A percentile compares a stretch with the other conserved stretches of the same genome.
phyloP scores from a whole-genome alignment of 257 asterid species.

The Solanum clarkiae region DNA sequence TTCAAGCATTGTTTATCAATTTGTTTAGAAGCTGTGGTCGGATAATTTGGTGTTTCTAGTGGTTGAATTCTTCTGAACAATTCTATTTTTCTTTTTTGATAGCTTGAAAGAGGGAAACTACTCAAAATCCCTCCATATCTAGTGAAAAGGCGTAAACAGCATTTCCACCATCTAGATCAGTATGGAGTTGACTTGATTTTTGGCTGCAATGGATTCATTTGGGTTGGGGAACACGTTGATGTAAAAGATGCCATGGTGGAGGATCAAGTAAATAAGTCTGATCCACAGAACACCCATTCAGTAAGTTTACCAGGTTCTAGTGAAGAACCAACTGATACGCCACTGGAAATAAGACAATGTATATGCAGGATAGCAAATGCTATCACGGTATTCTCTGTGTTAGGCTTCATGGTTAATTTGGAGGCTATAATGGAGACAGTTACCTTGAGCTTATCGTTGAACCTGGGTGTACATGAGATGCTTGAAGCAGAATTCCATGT shows the following conservation, averaged over 20 bases:
- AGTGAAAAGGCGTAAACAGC: constrained; percentile 84
- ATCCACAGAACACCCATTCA: constrained; percentile 16
- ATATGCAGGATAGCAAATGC: constrained; percentile 85
- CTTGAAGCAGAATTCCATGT: constrained; percentile 83
- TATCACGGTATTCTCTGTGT: constrained; percentile 49
- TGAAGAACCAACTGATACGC: constrained; percentile 37
- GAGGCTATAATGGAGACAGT: constrained; percentile 47
- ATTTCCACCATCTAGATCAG: constrained; percentile 68
- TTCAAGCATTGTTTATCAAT: neutral
- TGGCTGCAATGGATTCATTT: constrained; percentile 82
- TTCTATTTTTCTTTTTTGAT: neutral
- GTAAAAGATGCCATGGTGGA: constrained; percentile 54
- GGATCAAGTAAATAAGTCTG: constrained; percentile 40
- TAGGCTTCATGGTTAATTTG: constrained; percentile 58
- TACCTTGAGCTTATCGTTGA: constrained; percentile 35
- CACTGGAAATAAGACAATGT: constrained; percentile 49
- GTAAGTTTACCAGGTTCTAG: constrained; percentile 7
- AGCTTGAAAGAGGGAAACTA: constrained; percentile 84
- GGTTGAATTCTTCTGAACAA: neutral
- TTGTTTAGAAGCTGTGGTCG: neutral
- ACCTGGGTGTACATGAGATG: constrained; percentile 69
- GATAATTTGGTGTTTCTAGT: neutral
- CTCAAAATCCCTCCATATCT: constrained; percentile 67
- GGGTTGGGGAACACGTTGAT: constrained; percentile 88
- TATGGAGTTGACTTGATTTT: constrained; percentile 77